A percentile compares a stretch with the other conserved stretches of the same genome.
phyloP scores from a whole-genome alignment of 768 basidiomycete genomes.

The Tylopilus sp. region DNA sequence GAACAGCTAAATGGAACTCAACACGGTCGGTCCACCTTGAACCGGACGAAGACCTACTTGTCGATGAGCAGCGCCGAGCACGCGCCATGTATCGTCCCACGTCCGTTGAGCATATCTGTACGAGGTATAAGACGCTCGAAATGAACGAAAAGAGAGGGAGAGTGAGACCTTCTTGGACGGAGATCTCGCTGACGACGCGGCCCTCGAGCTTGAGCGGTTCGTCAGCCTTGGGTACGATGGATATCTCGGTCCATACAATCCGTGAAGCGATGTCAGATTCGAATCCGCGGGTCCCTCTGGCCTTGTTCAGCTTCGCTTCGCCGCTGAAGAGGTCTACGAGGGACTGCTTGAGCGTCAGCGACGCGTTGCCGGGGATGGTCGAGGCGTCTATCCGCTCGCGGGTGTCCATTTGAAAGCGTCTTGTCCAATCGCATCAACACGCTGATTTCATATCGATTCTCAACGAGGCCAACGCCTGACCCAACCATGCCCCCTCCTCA shows the following conservation, averaged over 20 bases:
- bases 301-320: slow-evolving; percentile 1
- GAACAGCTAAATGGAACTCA: slow-evolving; percentile 40
- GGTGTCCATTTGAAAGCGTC: slow-evolving; percentile 3
- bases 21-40: neutral
- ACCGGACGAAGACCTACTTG: slow-evolving; percentile 27
- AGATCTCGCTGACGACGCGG: slow-evolving; percentile 42
- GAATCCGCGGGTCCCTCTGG: slow-evolving; percentile 19
- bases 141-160: neutral
- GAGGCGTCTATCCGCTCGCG: slow-evolving; percentile 17
- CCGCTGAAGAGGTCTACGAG: slow-evolving; percentile 20
- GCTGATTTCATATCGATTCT: neutral
- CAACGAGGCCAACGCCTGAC: slow-evolving; percentile 9
- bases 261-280: slow-evolving; percentile 22
- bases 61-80: slow-evolving; percentile 55
- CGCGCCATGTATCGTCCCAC: slow-evolving; percentile 49
- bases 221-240: slow-evolving; percentile 41
- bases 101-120: slow-evolving; percentile 54
- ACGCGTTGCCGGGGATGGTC: slow-evolving; percentile 27
- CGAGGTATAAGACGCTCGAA: neutral
- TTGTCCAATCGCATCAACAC: slow-evolving; percentile 8
- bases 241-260: slow-evolving; percentile 39
- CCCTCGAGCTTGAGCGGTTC: slow-evolving; percentile 44
- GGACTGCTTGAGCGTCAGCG: slow-evolving; percentile 25
- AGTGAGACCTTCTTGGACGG: slow-evolving; percentile 41
- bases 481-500: neutral